phyloP scores from a whole-genome alignment of 257 asterid species.

The Solanum microdontum region DNA sequence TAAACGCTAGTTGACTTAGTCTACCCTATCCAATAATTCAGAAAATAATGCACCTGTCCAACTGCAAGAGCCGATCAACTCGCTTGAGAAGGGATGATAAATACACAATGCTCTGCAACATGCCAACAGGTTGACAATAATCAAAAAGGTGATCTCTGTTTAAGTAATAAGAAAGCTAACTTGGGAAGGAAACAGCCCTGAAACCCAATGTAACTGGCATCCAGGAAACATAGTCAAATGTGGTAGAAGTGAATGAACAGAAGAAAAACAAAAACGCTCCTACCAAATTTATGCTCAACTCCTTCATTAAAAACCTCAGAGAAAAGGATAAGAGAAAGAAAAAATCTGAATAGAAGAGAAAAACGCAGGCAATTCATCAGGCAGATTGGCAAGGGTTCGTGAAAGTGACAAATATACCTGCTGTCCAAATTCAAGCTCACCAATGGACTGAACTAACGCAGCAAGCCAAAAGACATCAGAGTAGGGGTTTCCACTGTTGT shows the following conservation, averaged over 20 bases:
- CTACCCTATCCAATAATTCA: not conserved
- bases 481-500: conserved; percentile 83
- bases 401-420: conserved; percentile 39
- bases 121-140: conserved; percentile 11
- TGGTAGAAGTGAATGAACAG: not conserved
- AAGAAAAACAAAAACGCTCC: not conserved
- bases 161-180: not conserved
- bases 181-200: not conserved
- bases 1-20: not conserved
- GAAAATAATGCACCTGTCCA: conserved; percentile 55
- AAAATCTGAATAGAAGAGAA: not conserved
- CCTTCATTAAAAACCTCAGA: not conserved
- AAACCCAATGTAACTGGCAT: not conserved
- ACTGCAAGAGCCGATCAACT: conserved; percentile 87
- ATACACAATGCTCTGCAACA: conserved; percentile 56
- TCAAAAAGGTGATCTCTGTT: not conserved
- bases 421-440: conserved; percentile 92
- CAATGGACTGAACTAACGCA: conserved; percentile 80
- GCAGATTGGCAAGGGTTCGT: not conserved
- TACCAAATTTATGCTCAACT: not conserved
- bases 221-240: not conserved
- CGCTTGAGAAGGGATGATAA: conserved; percentile 93
- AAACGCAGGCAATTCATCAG: not conserved
- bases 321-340: not conserved
- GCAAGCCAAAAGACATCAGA: conserved; percentile 97